These are phyloP conservation scores for Artomyces pyxidatus DNA, from an alignment of 768 basidiomycete species.

Conservation along the genomic window DNA sequence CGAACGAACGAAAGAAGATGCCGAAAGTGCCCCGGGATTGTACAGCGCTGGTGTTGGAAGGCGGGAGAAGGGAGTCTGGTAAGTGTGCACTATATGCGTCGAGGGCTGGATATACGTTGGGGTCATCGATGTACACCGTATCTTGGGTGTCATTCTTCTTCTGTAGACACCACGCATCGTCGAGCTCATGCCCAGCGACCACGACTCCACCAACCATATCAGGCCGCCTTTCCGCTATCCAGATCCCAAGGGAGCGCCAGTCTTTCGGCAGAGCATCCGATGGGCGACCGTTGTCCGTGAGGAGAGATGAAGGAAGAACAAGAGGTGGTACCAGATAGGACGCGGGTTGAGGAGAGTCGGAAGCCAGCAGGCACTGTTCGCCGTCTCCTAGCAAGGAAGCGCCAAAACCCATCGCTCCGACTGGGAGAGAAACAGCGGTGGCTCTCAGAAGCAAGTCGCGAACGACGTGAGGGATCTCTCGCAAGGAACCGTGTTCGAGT, in stretches of 20 bases:
- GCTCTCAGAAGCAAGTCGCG: conserved; percentile 8
- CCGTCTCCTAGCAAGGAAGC: not conserved
- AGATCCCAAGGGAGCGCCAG: conserved; percentile 24
- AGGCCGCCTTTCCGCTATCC: conserved; percentile 19
- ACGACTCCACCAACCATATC: conserved; percentile 34
- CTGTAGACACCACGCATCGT: conserved; percentile 9
- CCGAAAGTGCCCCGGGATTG: conserved; percentile 5
- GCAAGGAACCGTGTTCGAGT: conserved; percentile 9
- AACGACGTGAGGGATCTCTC: not conserved
- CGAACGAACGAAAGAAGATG: conserved; percentile 7
- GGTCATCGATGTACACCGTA: conserved; percentile 1
- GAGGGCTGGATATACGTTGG: not conserved
- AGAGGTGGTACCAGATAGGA: conserved; percentile 57
- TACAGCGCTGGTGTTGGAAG: not conserved
- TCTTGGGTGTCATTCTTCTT: conserved; percentile 1
- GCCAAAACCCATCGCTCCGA: conserved; percentile 11
- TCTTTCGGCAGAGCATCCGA: conserved; percentile 9
- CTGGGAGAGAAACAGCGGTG: conserved; percentile 12
- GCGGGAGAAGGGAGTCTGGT: not conserved
- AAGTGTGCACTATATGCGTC: conserved; percentile 1
- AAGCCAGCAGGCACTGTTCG: conserved; percentile 19
- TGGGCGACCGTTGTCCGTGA: conserved; percentile 21
- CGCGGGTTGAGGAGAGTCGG: conserved; percentile 29
- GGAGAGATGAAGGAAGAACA: conserved; percentile 30
- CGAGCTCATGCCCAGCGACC: conserved; percentile 19